Conservation (phyloP, 169 alveolate species). For the Babesia bigemina region DNA sequence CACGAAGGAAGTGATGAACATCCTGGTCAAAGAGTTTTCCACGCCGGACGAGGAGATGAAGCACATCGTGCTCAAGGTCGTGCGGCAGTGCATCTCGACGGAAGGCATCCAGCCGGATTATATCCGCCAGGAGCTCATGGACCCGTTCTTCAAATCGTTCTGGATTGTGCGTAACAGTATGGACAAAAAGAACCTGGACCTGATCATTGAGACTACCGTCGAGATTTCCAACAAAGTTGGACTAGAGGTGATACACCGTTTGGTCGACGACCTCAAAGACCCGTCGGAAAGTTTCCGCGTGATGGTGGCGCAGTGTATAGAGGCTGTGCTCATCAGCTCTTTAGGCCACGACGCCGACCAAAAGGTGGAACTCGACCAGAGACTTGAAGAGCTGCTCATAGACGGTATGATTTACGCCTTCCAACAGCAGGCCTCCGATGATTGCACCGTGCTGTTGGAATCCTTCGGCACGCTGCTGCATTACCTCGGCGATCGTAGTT, state of each 20-base stretch:
- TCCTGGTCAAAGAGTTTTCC: slow-evolving; percentile 94
- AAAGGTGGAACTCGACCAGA: slow-evolving; percentile 93
- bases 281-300: slow-evolving; percentile 88
- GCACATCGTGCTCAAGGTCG: slow-evolving; percentile 92
- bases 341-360: slow-evolving; percentile 39
- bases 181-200: slow-evolving; percentile 93
- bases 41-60: slow-evolving; percentile 99
- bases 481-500: slow-evolving; percentile 94
- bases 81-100: slow-evolving; percentile 96
- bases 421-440: slow-evolving; percentile 96
- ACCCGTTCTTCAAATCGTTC: slow-evolving; percentile 94
- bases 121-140: slow-evolving; percentile 92
- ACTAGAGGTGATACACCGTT: slow-evolving; percentile 54
- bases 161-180: slow-evolving; percentile 86
- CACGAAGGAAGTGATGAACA: slow-evolving; percentile 95
- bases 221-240: slow-evolving; percentile 96
- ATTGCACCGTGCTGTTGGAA: slow-evolving; percentile 91
- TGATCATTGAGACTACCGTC: slow-evolving; percentile 96
- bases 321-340: slow-evolving; percentile 86
- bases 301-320: slow-evolving; percentile 97
- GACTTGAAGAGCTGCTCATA: slow-evolving; percentile 95
- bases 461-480: slow-evolving; percentile 97
- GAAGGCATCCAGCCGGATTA: slow-evolving; percentile 97
- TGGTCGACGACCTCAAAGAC: slow-evolving; percentile 76
- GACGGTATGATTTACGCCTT: slow-evolving; percentile 99